Percentiles rank a stretch among this genome's conserved stretches.
These are phyloP conservation scores for Plectosphaerella cucumerina DNA, from an alignment of 2,329 filamentous ascomycete species.

Conservation along the genomic window DNA sequence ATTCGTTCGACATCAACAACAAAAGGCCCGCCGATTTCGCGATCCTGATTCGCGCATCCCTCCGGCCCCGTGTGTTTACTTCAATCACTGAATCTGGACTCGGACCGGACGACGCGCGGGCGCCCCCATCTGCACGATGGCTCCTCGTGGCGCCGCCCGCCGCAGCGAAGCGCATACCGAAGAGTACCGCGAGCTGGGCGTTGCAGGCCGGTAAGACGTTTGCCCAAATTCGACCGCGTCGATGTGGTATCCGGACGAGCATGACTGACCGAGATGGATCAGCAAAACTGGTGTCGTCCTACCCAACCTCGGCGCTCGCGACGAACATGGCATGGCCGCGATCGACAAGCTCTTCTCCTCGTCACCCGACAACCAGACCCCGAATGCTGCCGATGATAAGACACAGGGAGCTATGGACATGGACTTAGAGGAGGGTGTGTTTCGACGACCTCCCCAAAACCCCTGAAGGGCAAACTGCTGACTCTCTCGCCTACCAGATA, in stretches of 20 bases:
- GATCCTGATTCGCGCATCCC: too few species aligned
- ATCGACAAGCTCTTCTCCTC: conserved; percentile 86
- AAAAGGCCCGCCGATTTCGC: too few species aligned
- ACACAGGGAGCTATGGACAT: conserved; percentile 42
- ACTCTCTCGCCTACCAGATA: conserved; percentile 29
- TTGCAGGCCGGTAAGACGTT: conserved; percentile 42
- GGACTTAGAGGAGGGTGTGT: conserved; percentile 47
- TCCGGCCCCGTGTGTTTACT: too few species aligned
- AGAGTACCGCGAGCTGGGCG: conserved; percentile 43
- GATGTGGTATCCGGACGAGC: too few species aligned
- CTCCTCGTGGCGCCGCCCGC: conserved; percentile 30
- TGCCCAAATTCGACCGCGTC: neutral
- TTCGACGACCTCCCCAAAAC: neutral
- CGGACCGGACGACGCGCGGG: too few species aligned
- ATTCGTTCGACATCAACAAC: too few species aligned
- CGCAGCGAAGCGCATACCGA: conserved; percentile 29
- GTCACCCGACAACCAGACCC: neutral
- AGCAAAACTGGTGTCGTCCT: conserved; percentile 90
- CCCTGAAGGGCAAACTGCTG: conserved; percentile 9
- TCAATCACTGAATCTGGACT: too few species aligned
- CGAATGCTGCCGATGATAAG: conserved; percentile 20
- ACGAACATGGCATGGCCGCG: conserved; percentile 89
- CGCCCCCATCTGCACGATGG: conserved; percentile 21
- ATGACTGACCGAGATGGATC: conserved; percentile 1
- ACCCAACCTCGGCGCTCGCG: conserved; percentile 72